Conservation (phyloP, 495 filamentous ascomycete genomes). For the Pyrenula massariospora region DNA sequence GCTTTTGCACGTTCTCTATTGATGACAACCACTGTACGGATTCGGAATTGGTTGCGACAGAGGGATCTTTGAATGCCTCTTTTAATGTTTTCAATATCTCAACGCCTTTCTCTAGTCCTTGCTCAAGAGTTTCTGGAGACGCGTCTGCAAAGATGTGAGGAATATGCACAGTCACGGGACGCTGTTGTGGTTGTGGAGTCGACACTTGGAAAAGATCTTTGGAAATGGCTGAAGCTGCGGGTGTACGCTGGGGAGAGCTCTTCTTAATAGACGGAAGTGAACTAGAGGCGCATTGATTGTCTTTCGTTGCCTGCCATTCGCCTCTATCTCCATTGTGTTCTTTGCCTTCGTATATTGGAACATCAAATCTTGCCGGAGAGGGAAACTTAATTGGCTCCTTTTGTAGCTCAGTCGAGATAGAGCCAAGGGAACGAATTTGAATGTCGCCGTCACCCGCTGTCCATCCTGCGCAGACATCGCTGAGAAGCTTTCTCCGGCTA, state of each 20-base stretch:
- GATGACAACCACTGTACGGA: constrained; percentile 26
- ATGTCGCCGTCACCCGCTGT: background rate
- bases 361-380: background rate
- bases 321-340: too few relatives aligned
- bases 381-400: background rate
- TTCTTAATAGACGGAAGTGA: background rate
- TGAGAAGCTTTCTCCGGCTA: background rate
- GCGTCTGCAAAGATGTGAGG: constrained; percentile 22
- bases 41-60: constrained; percentile 9
- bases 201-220: constrained; percentile 1
- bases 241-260: background rate
- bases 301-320: too few relatives aligned
- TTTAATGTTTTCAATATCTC: constrained; percentile 20
- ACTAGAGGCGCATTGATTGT: background rate
- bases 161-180: constrained; percentile 15
- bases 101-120: constrained; percentile 22
- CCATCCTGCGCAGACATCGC: background rate
- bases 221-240: background rate
- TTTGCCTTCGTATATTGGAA: too few relatives aligned
- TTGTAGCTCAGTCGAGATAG: background rate
- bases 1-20: constrained; percentile 26
- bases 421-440: background rate
- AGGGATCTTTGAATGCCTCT: constrained; percentile 7
- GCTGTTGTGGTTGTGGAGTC: constrained; percentile 6
- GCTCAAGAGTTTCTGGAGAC: constrained; percentile 24